A percentile compares a stretch with the other conserved stretches of the same genome.
Conservation (phyloP, 495 filamentous ascomycete genomes). For the Parathielavia hyrcaniae region DNA sequence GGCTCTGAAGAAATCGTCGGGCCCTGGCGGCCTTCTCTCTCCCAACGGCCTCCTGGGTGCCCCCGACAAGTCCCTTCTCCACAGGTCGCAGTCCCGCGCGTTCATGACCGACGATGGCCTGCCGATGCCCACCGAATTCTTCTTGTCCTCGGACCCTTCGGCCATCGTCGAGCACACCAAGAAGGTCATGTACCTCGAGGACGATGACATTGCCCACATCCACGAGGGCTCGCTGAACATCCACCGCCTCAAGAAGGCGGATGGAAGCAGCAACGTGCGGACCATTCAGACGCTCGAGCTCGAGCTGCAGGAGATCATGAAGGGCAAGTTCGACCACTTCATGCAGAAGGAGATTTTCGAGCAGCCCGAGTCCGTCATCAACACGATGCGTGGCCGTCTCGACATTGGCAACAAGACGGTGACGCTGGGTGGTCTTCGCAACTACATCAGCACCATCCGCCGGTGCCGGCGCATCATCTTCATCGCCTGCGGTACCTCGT, state of each 20-base stretch:
- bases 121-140: slow-evolving; percentile 98
- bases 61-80: slow-evolving; percentile 92
- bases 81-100: slow-evolving; percentile 94
- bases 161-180: slow-evolving; percentile 99
- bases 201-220: slow-evolving; percentile 98
- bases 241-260: slow-evolving; percentile 91
- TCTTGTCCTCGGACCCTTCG: slow-evolving; percentile 94
- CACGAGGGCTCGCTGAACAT: slow-evolving; percentile 98
- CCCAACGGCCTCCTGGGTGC: slow-evolving; percentile 74
- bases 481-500: slow-evolving; percentile 96
- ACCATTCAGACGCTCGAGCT: slow-evolving; percentile 97
- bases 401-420: slow-evolving; percentile 89
- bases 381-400: slow-evolving; percentile 98
- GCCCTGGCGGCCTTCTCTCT: slow-evolving; percentile 46
- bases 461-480: slow-evolving; percentile 96
- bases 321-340: slow-evolving; percentile 99
- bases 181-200: slow-evolving; percentile 98
- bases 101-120: slow-evolving; percentile 97
- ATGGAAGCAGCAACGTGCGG: slow-evolving; percentile 93
- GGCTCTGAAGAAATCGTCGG: slow-evolving; percentile 72
- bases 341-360: slow-evolving; percentile 99
- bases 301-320: slow-evolving; percentile 99
- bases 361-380: slow-evolving; percentile 97
- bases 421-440: slow-evolving; percentile 88
- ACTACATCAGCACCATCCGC: slow-evolving; percentile 93